These are phyloP conservation scores for Cardamine occulta DNA, from an alignment of 345 rosid species.

Conservation along the genomic window DNA sequence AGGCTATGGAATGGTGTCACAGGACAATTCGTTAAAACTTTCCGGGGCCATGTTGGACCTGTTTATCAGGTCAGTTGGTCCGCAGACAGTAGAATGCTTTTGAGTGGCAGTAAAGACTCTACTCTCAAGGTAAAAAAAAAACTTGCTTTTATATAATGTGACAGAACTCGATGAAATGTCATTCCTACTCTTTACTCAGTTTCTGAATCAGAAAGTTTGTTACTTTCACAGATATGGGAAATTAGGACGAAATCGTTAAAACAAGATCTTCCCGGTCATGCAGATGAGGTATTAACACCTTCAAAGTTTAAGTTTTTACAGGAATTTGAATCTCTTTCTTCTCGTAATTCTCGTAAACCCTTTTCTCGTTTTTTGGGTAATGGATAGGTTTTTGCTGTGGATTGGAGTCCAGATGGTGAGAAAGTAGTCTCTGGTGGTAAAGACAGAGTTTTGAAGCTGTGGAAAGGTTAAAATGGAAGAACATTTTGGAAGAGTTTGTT, in stretches of 20 bases:
- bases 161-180: neutral
- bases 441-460: slow-evolving; percentile 83
- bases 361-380: neutral
- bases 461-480: slow-evolving; percentile 70
- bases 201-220: slow-evolving; percentile 20
- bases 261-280: slow-evolving; percentile 97
- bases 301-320: neutral
- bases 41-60: slow-evolving; percentile 92
- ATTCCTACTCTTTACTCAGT: slow-evolving; percentile 12
- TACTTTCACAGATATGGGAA: slow-evolving; percentile 73
- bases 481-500: slow-evolving; percentile 13
- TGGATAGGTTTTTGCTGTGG: slow-evolving; percentile 79
- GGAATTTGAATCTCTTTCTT: neutral
- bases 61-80: slow-evolving; percentile 99
- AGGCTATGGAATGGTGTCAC: slow-evolving; percentile 91
- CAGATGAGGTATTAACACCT: slow-evolving; percentile 69
- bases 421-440: slow-evolving; percentile 97
- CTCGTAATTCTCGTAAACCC: slow-evolving; percentile 7
- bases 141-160: neutral
- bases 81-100: slow-evolving; percentile 92
- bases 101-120: slow-evolving; percentile 97
- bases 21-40: slow-evolving; percentile 83
- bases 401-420: slow-evolving; percentile 99
- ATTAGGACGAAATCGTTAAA: slow-evolving; percentile 74
- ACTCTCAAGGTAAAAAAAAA: slow-evolving; percentile 71